Conservation (phyloP, 768 basidiomycete genomes). For the Piloderma croceum region DNA sequence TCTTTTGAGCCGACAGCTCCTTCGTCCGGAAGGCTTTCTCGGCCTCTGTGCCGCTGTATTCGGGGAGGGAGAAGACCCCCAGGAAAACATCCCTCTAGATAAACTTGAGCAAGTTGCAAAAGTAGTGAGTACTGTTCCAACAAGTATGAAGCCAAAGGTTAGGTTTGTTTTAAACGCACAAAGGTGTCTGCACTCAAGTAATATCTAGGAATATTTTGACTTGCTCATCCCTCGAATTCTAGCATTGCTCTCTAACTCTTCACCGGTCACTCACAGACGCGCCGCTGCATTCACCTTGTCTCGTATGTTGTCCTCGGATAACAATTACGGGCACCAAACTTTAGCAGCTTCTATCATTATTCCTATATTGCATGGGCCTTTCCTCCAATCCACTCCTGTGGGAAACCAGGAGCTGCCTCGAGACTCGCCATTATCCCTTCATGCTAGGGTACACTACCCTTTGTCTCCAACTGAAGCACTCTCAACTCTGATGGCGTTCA, state of each 20-base stretch:
- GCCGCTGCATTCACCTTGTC: slow-evolving; percentile 67
- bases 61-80: slow-evolving; percentile 37
- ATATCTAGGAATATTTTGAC: slow-evolving; percentile 54
- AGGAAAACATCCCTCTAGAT: slow-evolving; percentile 52
- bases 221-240: slow-evolving; percentile 52
- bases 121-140: slow-evolving; percentile 60
- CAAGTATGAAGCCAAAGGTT: slow-evolving; percentile 50
- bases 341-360: slow-evolving; percentile 35
- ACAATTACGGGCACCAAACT: slow-evolving; percentile 19
- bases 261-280: slow-evolving; percentile 41
- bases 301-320: slow-evolving; percentile 47
- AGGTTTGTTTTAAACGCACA: slow-evolving; percentile 13
- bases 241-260: slow-evolving; percentile 34
- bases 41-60: slow-evolving; percentile 69
- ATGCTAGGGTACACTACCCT: no score
- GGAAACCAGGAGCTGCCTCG: no score
- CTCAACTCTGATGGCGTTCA: slow-evolving; percentile 46
- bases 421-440: no score
- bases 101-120: slow-evolving; percentile 70
- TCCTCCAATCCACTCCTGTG: no score
- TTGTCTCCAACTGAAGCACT: slow-evolving; percentile 41
- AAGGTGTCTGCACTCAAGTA: slow-evolving; percentile 1
- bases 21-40: slow-evolving; percentile 63
- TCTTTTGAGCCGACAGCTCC: slow-evolving; percentile 65
- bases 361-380: slow-evolving; percentile 48